Evolutionary conservation across 139 green algal genomes (phyloP), one percentile per base, ranked within the genome.

Genomic region (Diplosphaera chodatii): DNA sequence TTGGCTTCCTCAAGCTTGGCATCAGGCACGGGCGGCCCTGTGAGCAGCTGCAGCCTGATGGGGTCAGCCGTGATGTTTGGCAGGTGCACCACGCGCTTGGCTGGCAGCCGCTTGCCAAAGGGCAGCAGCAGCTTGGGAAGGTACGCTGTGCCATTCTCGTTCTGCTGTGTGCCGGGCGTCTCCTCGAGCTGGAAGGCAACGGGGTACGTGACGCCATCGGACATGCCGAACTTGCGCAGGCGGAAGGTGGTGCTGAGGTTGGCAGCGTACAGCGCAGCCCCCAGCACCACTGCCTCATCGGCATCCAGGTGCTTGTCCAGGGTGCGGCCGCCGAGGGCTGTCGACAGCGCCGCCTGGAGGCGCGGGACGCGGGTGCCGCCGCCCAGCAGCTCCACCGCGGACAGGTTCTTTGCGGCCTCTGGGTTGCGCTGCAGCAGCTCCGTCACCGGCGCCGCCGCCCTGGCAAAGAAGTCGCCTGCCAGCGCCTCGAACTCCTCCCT

Each of bases 161-260:
- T 68, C 27, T 76, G 69, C 25, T 63, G 71, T n/a, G 25, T 27
- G 28, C 55, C 55, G 28, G 40, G 41, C 5, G 25, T 67, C 16
- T 69, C 66, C 55, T 77, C 63, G 72, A 67, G 29, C 69, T 75
- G 74, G 55, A 91, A 85, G 33, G 32, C 76, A 27, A 96, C 64
- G 27, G 84, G 76, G 77, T 94, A 96, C 32, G 88, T 80, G 40
- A 83, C 77, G 41, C 89, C 80, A 73, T 98, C 95, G 0, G 85
- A 41, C 82, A 95, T 90, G 69, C 95, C 95, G 82, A 99, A 97
- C 78, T 94, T 90, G 75, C 91, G 87, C 82, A 98, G 83, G 28
- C 93, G 88, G 89, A 99, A 99, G 63, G 81, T 90, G 73, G 92
- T 97, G 64, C 75, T 91, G 68, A 97, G 81, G 88, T 99, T 99